Evolutionary conservation across 768 basidiomycete genomes (phyloP), one percentile per base, ranked within the genome.

Genomic region (Scleroderma bovista): DNA sequence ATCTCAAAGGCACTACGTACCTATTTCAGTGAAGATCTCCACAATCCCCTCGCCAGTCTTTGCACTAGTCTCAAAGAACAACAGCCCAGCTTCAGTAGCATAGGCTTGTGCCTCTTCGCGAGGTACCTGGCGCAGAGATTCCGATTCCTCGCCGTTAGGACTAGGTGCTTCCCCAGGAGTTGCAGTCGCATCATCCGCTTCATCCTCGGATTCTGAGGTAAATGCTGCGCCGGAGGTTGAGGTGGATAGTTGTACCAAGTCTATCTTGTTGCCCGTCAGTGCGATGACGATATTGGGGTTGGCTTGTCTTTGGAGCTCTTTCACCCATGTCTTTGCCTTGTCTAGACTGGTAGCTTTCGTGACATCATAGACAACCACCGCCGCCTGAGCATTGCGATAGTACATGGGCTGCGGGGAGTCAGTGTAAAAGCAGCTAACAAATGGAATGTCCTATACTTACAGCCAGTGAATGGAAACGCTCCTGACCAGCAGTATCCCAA

Each of bases 231-330:
- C 70, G 6, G 79, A 60, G 29, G 78, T 73, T 5, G 81, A 74
- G 6, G 77, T 57, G 8, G 86, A 78, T 7, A 82, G 64, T 63
- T 87, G 85, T 23, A 91, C 87, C 55, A 95, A 80, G 73, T 97
- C 86, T 54, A 97, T 80, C 71, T 99, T 98, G 79, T 99, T 99
- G 26, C 96, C 96, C 11, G 92, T 93, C 46, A 99, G 83, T 6
- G 95, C 94, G 60, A 99, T 97, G 65, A 99, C 94, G 63, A 98
- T 98, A 67, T 98, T 98, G 32, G 95, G 94, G 66, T 97, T 96
- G 20, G 96, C 96, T 65, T 99, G 96, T 57, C 96, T 83, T 67
- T 99, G 96, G 20, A 99, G 78, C 70, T 99, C 96, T 74, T 96
- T 97, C 51, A 99, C 93, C 96, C 96, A 99, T 26, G 94, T 93